Evolutionary conservation across 2,329 filamentous ascomycete species (phyloP).

Genomic region (Fusarium falciforme): DNA sequence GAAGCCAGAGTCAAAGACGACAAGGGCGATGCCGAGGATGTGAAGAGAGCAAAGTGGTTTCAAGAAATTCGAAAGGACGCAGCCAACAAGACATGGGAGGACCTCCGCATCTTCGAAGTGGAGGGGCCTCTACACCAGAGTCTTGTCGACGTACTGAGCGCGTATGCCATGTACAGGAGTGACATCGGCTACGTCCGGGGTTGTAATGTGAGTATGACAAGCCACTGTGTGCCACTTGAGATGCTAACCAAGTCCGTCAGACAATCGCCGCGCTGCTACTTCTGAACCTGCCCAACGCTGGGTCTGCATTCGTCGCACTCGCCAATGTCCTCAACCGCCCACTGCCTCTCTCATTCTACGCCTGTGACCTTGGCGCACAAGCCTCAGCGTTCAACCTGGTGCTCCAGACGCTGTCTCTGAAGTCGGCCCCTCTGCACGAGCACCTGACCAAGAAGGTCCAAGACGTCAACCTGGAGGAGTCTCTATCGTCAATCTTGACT

Average conservation of each 20-base stretch:
- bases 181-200: slow-evolving; percentile 83
- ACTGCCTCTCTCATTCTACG: slow-evolving; percentile 79
- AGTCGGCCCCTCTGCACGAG: slow-evolving; percentile 71
- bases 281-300: slow-evolving; percentile 74
- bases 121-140: slow-evolving; percentile 74
- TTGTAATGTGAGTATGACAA: slow-evolving; percentile 71
- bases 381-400: slow-evolving; percentile 76
- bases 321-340: slow-evolving; percentile 83
- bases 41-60: slow-evolving; percentile 70
- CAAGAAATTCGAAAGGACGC: slow-evolving; percentile 73
- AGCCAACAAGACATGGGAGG: slow-evolving; percentile 72
- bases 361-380: slow-evolving; percentile 76
- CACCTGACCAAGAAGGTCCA: slow-evolving; percentile 68
- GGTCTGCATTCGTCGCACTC: slow-evolving; percentile 75
- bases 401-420: slow-evolving; percentile 72
- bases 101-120: slow-evolving; percentile 77
- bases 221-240: slow-evolving; percentile 8
- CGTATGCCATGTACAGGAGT: slow-evolving; percentile 84
- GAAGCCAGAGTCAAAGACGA: slow-evolving; percentile 66
- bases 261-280: slow-evolving; percentile 79
- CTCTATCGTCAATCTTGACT: slow-evolving; percentile 71
- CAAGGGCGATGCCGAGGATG: slow-evolving; percentile 64
- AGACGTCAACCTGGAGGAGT: slow-evolving; percentile 61
- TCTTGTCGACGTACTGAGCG: slow-evolving; percentile 78
- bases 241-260: slow-evolving; percentile 52